Conservation (phyloP, 768 basidiomycete genomes). For the Cyathus striatus region DNA sequence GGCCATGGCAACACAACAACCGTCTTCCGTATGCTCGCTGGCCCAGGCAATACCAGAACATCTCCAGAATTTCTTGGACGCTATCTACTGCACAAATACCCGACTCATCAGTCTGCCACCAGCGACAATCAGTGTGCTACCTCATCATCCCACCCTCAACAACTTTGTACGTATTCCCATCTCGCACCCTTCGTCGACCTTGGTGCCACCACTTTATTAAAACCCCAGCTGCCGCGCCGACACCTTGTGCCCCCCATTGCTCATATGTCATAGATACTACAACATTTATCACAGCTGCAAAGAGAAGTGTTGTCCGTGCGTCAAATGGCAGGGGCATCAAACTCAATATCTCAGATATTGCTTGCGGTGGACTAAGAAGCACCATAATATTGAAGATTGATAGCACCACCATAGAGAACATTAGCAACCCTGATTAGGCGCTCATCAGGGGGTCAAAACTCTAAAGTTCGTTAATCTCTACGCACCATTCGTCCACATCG, state of each 20-base stretch:
- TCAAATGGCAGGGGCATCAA: constrained; percentile 69
- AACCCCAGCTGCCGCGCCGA: constrained; percentile 51
- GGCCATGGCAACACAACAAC: too few species aligned
- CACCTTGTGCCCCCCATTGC: constrained; percentile 57
- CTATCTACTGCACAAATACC: too few species aligned
- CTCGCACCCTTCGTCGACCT: constrained; percentile 44
- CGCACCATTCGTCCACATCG: constrained; percentile 93
- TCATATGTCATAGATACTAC: constrained; percentile 71
- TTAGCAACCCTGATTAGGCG: constrained; percentile 69
- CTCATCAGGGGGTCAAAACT: too few species aligned
- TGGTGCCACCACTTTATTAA: constrained; percentile 36
- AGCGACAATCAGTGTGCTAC: too few species aligned
- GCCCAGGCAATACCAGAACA: too few species aligned
- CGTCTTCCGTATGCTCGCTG: background rate
- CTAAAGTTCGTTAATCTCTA: too few species aligned
- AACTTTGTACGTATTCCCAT: constrained; percentile 80
- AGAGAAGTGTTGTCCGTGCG: constrained; percentile 67
- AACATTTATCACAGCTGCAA: constrained; percentile 67
- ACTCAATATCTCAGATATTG: constrained; percentile 59
- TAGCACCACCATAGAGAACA: constrained; percentile 69
- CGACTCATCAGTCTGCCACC: too few species aligned
- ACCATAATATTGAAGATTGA: constrained; percentile 72
- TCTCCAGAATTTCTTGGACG: too few species aligned
- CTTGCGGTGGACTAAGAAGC: constrained; percentile 63
- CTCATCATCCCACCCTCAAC: constrained; percentile 77